These are phyloP conservation scores for Epicoccum nigrum DNA, from an alignment of 2,329 filamentous ascomycete species.

Conservation along the genomic window DNA sequence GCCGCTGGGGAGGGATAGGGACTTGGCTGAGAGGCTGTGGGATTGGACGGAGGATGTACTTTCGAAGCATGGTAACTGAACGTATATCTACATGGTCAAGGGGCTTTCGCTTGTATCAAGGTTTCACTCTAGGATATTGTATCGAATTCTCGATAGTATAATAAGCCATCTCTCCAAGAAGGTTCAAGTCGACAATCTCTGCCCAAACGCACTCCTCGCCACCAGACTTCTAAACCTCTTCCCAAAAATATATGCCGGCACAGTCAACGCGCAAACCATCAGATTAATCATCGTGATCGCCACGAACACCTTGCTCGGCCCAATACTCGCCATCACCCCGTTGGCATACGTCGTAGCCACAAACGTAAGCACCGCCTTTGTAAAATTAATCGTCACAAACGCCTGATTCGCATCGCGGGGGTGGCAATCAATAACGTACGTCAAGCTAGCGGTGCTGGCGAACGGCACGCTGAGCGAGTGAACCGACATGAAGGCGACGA, in stretches of 20 bases:
- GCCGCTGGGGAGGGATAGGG: conserved; percentile 16
- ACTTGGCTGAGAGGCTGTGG: conserved; percentile 20
- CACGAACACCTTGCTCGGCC: conserved; percentile 70
- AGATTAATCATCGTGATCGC: conserved; percentile 75
- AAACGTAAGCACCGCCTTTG: conserved; percentile 49
- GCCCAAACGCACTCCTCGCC: conserved; percentile 28
- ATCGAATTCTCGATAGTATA: too few relatives aligned
- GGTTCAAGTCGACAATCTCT: conserved; percentile 23
- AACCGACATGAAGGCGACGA: conserved; percentile 46
- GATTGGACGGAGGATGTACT: conserved; percentile 30
- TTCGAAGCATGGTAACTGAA: too few relatives aligned
- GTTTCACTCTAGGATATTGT: too few relatives aligned
- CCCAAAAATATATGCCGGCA: conserved; percentile 65
- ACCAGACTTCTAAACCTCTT: conserved; percentile 42
- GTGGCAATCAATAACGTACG: conserved; percentile 53
- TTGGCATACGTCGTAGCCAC: conserved; percentile 79
- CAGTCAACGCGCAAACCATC: conserved; percentile 72
- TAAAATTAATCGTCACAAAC: conserved; percentile 52
- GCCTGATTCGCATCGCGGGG: conserved; percentile 49
- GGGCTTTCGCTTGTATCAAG: too few relatives aligned
- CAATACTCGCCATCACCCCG: conserved; percentile 68
- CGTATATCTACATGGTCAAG: too few relatives aligned
- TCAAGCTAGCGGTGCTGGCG: conserved; percentile 46
- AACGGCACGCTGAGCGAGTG: conserved; percentile 49
- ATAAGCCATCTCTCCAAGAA: too few relatives aligned